Evolutionary conservation across 345 rosid species (phyloP).

Genomic region (Populus alba): DNA sequence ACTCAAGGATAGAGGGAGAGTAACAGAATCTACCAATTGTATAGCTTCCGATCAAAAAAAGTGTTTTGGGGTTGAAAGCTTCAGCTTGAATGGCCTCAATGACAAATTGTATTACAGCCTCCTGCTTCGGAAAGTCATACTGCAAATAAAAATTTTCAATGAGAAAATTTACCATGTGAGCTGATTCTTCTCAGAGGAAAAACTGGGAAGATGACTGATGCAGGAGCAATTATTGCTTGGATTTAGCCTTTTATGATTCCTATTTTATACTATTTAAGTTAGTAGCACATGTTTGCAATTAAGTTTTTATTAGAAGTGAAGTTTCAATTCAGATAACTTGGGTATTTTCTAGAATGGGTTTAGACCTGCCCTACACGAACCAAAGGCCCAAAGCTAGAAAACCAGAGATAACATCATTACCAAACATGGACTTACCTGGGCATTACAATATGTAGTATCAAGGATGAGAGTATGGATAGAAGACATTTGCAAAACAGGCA

Average conservation of each 20-base stretch:
- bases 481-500: conserved; percentile 34
- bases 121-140: conserved; percentile 98
- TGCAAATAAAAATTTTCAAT: conserved; percentile 26
- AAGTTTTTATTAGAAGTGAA: too few species aligned
- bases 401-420: background rate
- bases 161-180: background rate
- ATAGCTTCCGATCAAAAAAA: conserved; percentile 89
- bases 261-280: background rate
- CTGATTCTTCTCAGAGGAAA: background rate
- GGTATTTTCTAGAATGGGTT: too few species aligned
- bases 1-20: background rate
- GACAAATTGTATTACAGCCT: conserved; percentile 86
- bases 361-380: background rate
- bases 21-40: conserved; percentile 62
- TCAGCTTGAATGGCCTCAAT: conserved; percentile 96
- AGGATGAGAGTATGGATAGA: conserved; percentile 76
- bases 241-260: background rate
- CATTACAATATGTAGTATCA: conserved; percentile 93
- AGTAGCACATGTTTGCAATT: too few species aligned
- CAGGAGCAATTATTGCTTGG: background rate
- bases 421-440: conserved; percentile 55
- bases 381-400: background rate
- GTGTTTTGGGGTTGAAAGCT: conserved; percentile 80
- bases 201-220: background rate
- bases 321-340: too few species aligned